Evolutionary conservation across 768 basidiomycete species (phyloP).

Genomic region (Termitomyces sp.): DNA sequence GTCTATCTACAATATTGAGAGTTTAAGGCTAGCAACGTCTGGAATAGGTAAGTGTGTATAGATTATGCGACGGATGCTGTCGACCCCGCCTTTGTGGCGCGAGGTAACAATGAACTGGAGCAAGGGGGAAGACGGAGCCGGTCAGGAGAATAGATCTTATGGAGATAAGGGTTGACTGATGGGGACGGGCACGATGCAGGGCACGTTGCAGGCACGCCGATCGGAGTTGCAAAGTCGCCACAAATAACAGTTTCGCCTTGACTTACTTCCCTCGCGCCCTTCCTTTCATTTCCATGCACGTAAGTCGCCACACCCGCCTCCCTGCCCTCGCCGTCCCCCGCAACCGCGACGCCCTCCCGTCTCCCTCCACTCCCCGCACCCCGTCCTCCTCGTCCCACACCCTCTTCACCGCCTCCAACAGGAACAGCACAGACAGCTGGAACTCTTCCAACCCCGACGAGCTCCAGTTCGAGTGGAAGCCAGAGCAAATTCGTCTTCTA

Average conservation of each 20-base stretch:
- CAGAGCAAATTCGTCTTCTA: conserved; percentile 68
- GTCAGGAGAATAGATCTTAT: no score
- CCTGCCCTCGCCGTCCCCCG: conserved; percentile 62
- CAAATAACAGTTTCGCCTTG: conserved; percentile 14
- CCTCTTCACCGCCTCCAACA: conserved; percentile 47
- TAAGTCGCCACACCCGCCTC: conserved; percentile 42
- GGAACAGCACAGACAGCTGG: conserved; percentile 84
- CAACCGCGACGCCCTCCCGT: conserved; percentile 50
- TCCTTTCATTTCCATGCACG: conserved; percentile 42
- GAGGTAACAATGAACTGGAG: neutral
- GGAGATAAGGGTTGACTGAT: no score
- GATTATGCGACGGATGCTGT: no score
- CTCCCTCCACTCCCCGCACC: conserved; percentile 61
- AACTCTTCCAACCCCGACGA: conserved; percentile 76
- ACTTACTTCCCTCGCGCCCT: conserved; percentile 16
- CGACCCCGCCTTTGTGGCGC: no score
- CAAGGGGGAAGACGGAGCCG: no score
- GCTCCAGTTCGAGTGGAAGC: conserved; percentile 69
- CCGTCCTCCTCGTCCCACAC: conserved; percentile 54
- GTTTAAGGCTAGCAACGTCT: no score
- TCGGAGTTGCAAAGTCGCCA: conserved; percentile 21
- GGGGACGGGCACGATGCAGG: conserved; percentile 32
- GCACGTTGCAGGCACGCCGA: conserved; percentile 35
- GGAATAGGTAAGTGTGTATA: no score
- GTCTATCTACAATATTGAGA: no score